Base-by-base conservation (phyloP, 2,329 filamentous ascomycete genomes). In the Fusarium humuli region DNA sequence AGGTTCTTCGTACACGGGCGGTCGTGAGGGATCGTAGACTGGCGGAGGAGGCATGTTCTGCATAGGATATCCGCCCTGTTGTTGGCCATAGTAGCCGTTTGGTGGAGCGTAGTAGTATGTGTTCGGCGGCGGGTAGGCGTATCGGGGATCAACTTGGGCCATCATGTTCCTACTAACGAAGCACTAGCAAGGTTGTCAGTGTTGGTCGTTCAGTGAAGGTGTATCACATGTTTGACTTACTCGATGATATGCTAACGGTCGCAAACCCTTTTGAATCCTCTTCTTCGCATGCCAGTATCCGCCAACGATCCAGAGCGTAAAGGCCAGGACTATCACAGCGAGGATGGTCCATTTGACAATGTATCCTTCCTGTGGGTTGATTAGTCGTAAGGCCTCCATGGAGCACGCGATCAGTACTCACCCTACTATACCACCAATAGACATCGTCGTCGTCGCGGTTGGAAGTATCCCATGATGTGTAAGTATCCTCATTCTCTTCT, bases 301-400 rank as follows among this genome's bases (percentile, higher is more conserved):
- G 63, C 88, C 83, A 57, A 92, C 71, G 74, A 94, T 83, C 83
- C 90, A 93, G 44, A 84, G 73, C 55, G 88, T 77, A 74, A 93
- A 80, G 64, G 89, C 59, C 58, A 85, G 62, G 73, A 92, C 82
- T 70, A 95, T 77, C 67, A 83, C 81, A 65, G 87, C 86, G 75
- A 94, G 88, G 64, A 95, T 81, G 48, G 86, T 84, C 88, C 92
- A 95, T 79, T 93, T 92, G 74, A 94, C 83, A 61, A 90, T 90
- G 59, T 86, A 80, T 60, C 88, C 90, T 37, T 84, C 86, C 89
- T 92, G 65, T 18, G 7, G 7, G 4, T 14, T 27, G 20, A n/a
- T 52, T 41, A 52, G 49, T 41, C 32, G 32, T n/a, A 23, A 52
- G 32, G 32, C 16, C 16, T 40, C 14, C 46, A 9, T 53, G n/a